Evolutionary conservation across 176 grass and related monocot species (phyloP), one percentile per base, ranked within the genome.

Genomic region (Thinopyrum elongatum): DNA sequence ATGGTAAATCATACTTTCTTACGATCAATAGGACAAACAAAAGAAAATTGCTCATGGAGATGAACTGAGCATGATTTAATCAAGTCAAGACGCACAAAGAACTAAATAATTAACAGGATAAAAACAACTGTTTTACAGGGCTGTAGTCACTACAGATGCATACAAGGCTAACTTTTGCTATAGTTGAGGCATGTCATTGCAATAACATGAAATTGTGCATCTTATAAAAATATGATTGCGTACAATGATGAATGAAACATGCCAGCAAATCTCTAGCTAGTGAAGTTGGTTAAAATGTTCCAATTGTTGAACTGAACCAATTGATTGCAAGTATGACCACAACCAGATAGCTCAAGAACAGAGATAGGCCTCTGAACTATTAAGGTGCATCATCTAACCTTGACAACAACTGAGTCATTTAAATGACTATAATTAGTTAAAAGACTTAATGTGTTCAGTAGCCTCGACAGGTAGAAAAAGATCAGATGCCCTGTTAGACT

Each of bases 291-390:
- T 38, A 60, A 80, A 89, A 67, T 85, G 44, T 58, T 77, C 46
- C 42, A 82, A 31, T 74, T 46, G 19, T 80, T 87, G 46, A 83
- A 66, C 30, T 75, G 70, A 65, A 80, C 84, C 34, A 87, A 79
- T 23, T 75, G 83, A 65, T 85, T 86, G 78, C 76, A 76, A 74
- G 51, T 62, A 57, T n/a, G 38, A 84, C 60, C 11, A 84, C 41
- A 30, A 44, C 35, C 34, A 74, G 41, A 73, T 74, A 62, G 58
- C 26, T 84, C 39, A 65, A 76, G 22, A 63, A 22, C 33, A 58
- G 28, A 66, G 41, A 65, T 21, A 47, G 47, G 71, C 71, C 53
- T 65, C 42, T 63, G 16, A 21, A 69, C 41, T 76, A 84, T 64
- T 11, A 84, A 30, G 19, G 82, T 82, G 47, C 62, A 76, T 49